These are phyloP conservation scores for Trebouxia gelatinosa DNA, from an alignment of 163 green algal species.

Conservation along the genomic window DNA sequence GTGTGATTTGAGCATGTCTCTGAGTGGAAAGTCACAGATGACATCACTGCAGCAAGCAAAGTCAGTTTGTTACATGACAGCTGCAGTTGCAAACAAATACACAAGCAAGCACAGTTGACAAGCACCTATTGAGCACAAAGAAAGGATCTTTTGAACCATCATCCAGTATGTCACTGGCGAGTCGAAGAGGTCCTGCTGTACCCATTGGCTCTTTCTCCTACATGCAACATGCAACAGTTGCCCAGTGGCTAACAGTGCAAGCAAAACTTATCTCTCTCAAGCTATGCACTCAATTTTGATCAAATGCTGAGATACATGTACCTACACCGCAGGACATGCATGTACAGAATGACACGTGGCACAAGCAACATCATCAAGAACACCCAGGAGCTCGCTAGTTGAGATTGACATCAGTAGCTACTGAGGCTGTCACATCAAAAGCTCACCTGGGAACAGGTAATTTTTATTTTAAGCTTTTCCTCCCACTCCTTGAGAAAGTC, in stretches of 20 bases:
- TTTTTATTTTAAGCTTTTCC: conserved; percentile 89
- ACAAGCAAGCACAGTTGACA: no score
- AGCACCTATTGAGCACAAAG: conserved; percentile 97
- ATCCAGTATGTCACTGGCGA: conserved; percentile 86
- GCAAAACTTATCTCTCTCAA: no score
- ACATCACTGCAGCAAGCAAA: conserved; percentile 63
- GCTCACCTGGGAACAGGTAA: conserved; percentile 82
- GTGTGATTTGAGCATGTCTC: conserved; percentile 77
- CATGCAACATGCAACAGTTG: no score
- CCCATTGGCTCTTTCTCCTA: conserved; percentile 98
- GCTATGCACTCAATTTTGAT: no score
- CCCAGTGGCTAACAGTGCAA: no score
- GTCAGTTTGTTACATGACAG: no score
- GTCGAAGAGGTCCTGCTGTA: conserved; percentile 90
- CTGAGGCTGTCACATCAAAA: not conserved
- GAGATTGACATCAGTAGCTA: not conserved
- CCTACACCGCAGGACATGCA: no score
- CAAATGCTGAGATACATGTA: no score
- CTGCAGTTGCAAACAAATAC: no score
- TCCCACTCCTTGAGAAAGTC: conserved; percentile 93
- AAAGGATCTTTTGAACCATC: conserved; percentile 90
- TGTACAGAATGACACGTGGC: no score
- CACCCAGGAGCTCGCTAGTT: not conserved
- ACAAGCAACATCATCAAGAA: not conserved
- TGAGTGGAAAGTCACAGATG: conserved; percentile 82